Evolutionary conservation across 208 protist species (phyloP).

Genomic region (Trypanosomatidae sp.): DNA sequence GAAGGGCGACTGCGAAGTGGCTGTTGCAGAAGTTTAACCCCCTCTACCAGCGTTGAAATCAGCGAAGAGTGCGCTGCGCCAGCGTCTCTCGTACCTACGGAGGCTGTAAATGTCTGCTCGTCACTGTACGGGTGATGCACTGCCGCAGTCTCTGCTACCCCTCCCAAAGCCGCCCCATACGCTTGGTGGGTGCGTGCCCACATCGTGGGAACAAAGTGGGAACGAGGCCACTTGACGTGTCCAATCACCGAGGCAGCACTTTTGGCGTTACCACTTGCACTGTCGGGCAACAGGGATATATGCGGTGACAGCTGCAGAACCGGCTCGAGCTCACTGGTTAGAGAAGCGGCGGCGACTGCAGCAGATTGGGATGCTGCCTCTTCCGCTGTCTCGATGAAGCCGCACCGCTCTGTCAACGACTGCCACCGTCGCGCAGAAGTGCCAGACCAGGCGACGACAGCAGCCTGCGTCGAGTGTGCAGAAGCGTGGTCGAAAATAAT

Average conservation of each 20-base stretch:
- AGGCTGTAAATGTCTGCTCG: neutral
- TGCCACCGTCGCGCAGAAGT: neutral
- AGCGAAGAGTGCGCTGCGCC: neutral
- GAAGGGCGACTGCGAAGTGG: neutral
- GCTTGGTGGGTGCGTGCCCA: too few species aligned
- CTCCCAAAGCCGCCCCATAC: neutral
- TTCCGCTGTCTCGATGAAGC: neutral
- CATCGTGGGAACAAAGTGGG: neutral
- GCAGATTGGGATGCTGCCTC: neutral
- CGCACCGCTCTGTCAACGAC: conserved; percentile 6
- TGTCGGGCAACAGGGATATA: too few species aligned
- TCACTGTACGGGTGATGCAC: conserved; percentile 2
- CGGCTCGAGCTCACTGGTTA: neutral
- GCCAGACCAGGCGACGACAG: neutral
- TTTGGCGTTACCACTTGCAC: neutral
- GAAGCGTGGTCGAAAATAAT: too few species aligned
- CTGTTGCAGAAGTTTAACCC: neutral
- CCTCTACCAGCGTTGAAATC: neutral
- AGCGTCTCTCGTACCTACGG: neutral
- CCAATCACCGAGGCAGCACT: neutral
- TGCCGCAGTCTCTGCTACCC: neutral
- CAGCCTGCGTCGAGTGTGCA: neutral
- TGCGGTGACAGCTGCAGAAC: neutral
- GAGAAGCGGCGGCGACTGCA: neutral
- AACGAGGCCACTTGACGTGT: neutral